Conservation (phyloP, 768 basidiomycete genomes). For the Rhodotorula sphaerocarpa region DNA sequence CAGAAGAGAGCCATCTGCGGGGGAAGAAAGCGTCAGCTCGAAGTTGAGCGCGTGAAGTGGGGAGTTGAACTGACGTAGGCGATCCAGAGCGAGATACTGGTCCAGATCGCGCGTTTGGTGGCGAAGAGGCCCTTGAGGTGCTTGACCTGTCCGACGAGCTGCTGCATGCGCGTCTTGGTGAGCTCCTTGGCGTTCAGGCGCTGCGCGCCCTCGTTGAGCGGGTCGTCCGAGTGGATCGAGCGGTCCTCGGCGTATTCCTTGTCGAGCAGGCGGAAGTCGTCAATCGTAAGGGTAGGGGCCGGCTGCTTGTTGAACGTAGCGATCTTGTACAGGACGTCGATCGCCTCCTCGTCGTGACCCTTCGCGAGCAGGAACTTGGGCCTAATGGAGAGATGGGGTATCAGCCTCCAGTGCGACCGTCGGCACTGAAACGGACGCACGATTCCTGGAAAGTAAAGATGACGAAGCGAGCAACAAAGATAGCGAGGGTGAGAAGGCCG, state of each 20-base stretch:
- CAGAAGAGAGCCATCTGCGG: slow-evolving; percentile 33
- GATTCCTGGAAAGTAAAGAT: slow-evolving; percentile 43
- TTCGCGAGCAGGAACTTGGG: slow-evolving; percentile 46
- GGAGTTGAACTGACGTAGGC: slow-evolving; percentile 39
- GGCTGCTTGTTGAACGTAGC: slow-evolving; percentile 44
- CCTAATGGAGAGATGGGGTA: background rate
- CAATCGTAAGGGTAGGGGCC: slow-evolving; percentile 41
- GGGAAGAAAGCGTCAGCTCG: background rate
- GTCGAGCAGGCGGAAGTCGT: slow-evolving; percentile 44
- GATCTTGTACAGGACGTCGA: slow-evolving; percentile 45
- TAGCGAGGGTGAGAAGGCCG: slow-evolving; percentile 42
- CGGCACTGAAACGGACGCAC: background rate
- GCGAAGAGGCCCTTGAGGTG: slow-evolving; percentile 44
- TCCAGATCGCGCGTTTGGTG: slow-evolving; percentile 40
- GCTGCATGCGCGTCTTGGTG: slow-evolving; percentile 24
- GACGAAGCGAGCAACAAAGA: slow-evolving; percentile 45
- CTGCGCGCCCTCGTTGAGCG: slow-evolving; percentile 7
- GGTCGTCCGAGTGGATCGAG: slow-evolving; percentile 30
- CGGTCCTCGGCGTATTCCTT: slow-evolving; percentile 9
- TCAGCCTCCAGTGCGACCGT: no score
- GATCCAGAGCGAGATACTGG: slow-evolving; percentile 29
- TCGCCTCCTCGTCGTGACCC: slow-evolving; percentile 44
- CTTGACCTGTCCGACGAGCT: slow-evolving; percentile 29
- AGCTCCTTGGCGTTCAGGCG: slow-evolving; percentile 24
- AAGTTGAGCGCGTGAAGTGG: no score